A percentile compares a stretch with the other conserved stretches of the same genome.
These are phyloP conservation scores for Kwoniella bestiolae DNA, from an alignment of 768 basidiomycete species.

Conservation along the genomic window DNA sequence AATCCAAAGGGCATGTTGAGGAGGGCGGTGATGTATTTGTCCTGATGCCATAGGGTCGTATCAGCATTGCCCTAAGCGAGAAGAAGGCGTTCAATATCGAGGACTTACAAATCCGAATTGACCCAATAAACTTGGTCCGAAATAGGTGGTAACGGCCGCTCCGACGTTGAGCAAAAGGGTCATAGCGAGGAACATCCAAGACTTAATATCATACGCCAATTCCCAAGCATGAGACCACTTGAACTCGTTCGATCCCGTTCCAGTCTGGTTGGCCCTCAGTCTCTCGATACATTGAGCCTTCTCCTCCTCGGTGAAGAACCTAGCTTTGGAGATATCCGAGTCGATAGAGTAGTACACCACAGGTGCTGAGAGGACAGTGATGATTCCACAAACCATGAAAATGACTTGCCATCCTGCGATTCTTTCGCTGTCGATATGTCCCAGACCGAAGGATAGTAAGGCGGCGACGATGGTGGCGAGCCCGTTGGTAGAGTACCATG, in stretches of 20 bases:
- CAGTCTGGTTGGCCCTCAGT: slow-evolving; percentile 54
- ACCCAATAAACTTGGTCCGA: slow-evolving; percentile 37
- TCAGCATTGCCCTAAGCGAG: background rate
- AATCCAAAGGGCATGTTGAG: slow-evolving; percentile 54
- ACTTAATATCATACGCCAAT: slow-evolving; percentile 47
- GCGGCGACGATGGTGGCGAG: slow-evolving; percentile 49
- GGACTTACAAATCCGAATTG: slow-evolving; percentile 36
- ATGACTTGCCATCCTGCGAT: slow-evolving; percentile 50
- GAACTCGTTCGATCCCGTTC: slow-evolving; percentile 50
- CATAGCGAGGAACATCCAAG: slow-evolving; percentile 42
- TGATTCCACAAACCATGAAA: slow-evolving; percentile 49
- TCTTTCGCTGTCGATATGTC: slow-evolving; percentile 40
- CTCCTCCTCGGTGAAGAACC: slow-evolving; percentile 52
- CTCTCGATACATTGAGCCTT: slow-evolving; percentile 49
- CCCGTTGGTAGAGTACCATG: slow-evolving; percentile 53
- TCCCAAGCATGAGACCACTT: slow-evolving; percentile 48
- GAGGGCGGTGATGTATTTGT: slow-evolving; percentile 33
- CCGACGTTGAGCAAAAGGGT: slow-evolving; percentile 46
- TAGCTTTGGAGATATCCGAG: slow-evolving; percentile 39
- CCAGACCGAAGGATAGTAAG: slow-evolving; percentile 46
- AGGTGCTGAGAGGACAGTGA: slow-evolving; percentile 50
- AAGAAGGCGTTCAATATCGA: background rate
- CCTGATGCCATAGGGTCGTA: background rate
- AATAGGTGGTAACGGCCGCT: slow-evolving; percentile 49
- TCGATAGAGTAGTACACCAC: slow-evolving; percentile 49